A percentile compares a stretch with the other conserved stretches of the same genome.
Evolutionary conservation across 1,139 yeast species (phyloP).

Genomic region (Sugiyamaella japonica): DNA sequence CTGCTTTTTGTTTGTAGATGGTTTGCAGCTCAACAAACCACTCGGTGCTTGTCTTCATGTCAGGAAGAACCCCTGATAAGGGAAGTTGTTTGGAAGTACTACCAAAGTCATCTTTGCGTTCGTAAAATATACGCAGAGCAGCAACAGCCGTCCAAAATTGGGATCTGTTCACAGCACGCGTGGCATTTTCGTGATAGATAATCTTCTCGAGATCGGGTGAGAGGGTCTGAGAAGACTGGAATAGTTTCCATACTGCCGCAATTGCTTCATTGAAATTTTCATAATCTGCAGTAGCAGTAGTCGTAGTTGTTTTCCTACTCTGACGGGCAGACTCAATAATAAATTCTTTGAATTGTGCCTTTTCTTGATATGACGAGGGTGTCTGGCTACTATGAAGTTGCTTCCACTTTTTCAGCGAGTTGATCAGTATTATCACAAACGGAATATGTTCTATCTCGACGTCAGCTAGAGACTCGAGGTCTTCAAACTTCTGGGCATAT

Average conservation of each 20-base stretch:
- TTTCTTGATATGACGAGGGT: slow-evolving; percentile 52
- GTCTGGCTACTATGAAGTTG: slow-evolving; percentile 32
- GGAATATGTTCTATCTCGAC: slow-evolving; percentile 72
- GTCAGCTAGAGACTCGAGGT: slow-evolving; percentile 42
- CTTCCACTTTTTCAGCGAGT: slow-evolving; percentile 53
- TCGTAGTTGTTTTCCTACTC: not conserved
- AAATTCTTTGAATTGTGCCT: slow-evolving; percentile 48
- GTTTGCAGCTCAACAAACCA: slow-evolving; percentile 59
- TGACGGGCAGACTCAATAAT: not conserved
- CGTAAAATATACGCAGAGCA: slow-evolving; percentile 53
- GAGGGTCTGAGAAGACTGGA: slow-evolving; percentile 42
- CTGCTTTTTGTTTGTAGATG: slow-evolving; percentile 60
- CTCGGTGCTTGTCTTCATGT: slow-evolving; percentile 79
- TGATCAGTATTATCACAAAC: slow-evolving; percentile 62
- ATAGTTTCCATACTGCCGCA: slow-evolving; percentile 56
- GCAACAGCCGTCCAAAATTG: slow-evolving; percentile 63
- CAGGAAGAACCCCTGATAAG: slow-evolving; percentile 75
- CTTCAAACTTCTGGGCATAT: slow-evolving; percentile 53
- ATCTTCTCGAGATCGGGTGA: slow-evolving; percentile 15
- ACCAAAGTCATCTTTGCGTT: slow-evolving; percentile 29
- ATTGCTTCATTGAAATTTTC: slow-evolving; percentile 74
- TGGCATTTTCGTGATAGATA: slow-evolving; percentile 31
- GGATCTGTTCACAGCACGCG: not conserved
- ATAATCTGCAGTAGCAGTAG: slow-evolving; percentile 41
- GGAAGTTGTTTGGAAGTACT: slow-evolving; percentile 50